Conservation (phyloP, 78 protist species). For the Polysphondylium violaceum region DNA sequence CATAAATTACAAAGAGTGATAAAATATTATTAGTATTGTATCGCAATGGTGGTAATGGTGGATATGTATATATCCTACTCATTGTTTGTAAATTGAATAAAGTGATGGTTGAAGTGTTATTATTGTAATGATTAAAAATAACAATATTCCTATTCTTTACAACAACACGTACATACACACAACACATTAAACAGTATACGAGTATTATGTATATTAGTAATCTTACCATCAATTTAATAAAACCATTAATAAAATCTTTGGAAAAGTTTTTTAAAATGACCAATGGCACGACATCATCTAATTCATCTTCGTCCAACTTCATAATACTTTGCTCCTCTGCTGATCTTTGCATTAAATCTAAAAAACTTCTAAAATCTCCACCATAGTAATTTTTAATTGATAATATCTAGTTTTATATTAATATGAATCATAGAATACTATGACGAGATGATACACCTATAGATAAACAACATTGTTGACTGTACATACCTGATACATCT, state of each 20-base stretch:
- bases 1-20: too few relatives aligned
- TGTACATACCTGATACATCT: slow-evolving; percentile 68
- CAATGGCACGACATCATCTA: slow-evolving; percentile 77
- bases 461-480: neutral
- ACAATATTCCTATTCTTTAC: too few relatives aligned
- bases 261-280: slow-evolving; percentile 63
- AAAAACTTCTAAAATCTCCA: slow-evolving; percentile 75
- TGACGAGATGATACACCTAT: neutral
- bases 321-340: slow-evolving; percentile 75
- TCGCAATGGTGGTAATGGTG: too few relatives aligned
- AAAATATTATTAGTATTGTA: too few relatives aligned
- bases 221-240: slow-evolving; percentile 77
- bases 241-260: slow-evolving; percentile 79
- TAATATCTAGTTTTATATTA: slow-evolving; percentile 34
- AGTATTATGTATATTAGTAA: too few relatives aligned
- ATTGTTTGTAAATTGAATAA: too few relatives aligned
- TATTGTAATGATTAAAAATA: too few relatives aligned
- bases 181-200: too few relatives aligned
- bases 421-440: neutral
- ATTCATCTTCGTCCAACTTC: slow-evolving; percentile 79
- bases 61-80: too few relatives aligned
- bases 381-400: slow-evolving; percentile 77
- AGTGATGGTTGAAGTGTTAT: too few relatives aligned
- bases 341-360: slow-evolving; percentile 81
- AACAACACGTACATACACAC: too few relatives aligned